phyloP scores from a whole-genome alignment of 805 yeast genomes.

The Middelhovenomyces tepae region DNA sequence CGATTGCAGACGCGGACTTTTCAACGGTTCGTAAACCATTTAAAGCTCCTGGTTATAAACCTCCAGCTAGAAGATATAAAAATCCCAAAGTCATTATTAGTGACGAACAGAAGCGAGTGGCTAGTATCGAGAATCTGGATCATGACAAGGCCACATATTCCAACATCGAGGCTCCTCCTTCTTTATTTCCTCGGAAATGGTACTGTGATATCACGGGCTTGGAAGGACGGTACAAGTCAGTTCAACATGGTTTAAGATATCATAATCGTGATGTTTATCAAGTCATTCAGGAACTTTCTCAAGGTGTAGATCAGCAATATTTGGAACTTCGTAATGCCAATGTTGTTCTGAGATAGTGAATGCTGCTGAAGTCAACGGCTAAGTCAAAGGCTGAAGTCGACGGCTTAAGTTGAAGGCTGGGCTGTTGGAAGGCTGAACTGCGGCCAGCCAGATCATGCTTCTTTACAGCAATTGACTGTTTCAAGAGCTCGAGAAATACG shows the following conservation, averaged over 20 bases:
- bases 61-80: conserved; percentile 57
- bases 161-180: conserved; percentile 78
- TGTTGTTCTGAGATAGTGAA: conserved; percentile 60
- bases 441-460: too few species aligned
- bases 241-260: conserved; percentile 59
- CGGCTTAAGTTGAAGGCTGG: too few species aligned
- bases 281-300: conserved; percentile 65
- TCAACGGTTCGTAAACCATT: conserved; percentile 30
- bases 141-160: conserved; percentile 49
- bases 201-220: conserved; percentile 94
- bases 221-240: conserved; percentile 65
- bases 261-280: conserved; percentile 79
- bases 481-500: too few species aligned
- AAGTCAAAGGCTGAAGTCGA: too few species aligned
- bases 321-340: conserved; percentile 81
- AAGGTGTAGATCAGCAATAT: conserved; percentile 91
- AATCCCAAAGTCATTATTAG: conserved; percentile 61
- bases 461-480: too few species aligned
- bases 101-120: conserved; percentile 69
- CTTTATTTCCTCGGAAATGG: conserved; percentile 66
- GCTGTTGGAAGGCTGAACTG: too few species aligned
- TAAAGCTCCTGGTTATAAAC: conserved; percentile 46
- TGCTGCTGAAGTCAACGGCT: neutral
- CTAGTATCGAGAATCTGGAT: conserved; percentile 27
- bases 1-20: conserved; percentile 21